Percentiles rank a stretch among this genome's conserved stretches.
phyloP scores from a whole-genome alignment of 495 filamentous ascomycete species.

The Xylaria venustula region DNA sequence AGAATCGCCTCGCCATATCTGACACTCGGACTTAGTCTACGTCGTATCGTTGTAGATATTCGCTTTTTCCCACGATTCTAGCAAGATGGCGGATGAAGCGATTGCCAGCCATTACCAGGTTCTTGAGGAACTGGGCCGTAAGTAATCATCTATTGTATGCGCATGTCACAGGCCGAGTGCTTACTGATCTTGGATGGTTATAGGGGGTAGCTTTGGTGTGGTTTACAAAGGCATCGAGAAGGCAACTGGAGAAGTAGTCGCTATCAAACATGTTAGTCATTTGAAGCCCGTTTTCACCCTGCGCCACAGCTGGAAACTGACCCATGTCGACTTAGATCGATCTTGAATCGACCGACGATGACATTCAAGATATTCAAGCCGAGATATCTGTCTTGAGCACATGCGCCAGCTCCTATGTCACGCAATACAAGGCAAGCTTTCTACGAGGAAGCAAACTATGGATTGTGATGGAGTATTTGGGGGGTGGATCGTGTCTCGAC shows the following conservation, averaged over 20 bases:
- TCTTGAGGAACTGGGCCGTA: conserved; percentile 89
- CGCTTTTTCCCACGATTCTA: background rate
- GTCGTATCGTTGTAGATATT: background rate
- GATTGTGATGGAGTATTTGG: conserved; percentile 99
- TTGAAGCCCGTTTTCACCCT: background rate
- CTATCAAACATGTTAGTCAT: conserved; percentile 78
- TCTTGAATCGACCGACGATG: conserved; percentile 95
- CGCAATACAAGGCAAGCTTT: conserved; percentile 94
- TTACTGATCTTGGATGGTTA: conserved; percentile 8
- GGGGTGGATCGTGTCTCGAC: conserved; percentile 90
- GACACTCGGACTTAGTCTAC: background rate
- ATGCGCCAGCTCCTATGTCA: conserved; percentile 89
- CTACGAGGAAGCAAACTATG: conserved; percentile 92
- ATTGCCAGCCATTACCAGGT: conserved; percentile 84
- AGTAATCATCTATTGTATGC: conserved; percentile 33
- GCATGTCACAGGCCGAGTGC: background rate
- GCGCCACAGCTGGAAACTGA: conserved; percentile 15
- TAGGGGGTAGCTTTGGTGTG: conserved; percentile 89
- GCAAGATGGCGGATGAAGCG: conserved; percentile 56
- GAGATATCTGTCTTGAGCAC: conserved; percentile 95
- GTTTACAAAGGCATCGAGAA: conserved; percentile 95
- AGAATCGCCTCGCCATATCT: background rate
- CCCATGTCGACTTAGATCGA: conserved; percentile 67
- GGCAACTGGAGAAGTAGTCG: conserved; percentile 81
- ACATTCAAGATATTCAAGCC: conserved; percentile 96